These are phyloP conservation scores for Suillus clintonianus DNA, from an alignment of 768 basidiomycete genomes.

Conservation along the genomic window DNA sequence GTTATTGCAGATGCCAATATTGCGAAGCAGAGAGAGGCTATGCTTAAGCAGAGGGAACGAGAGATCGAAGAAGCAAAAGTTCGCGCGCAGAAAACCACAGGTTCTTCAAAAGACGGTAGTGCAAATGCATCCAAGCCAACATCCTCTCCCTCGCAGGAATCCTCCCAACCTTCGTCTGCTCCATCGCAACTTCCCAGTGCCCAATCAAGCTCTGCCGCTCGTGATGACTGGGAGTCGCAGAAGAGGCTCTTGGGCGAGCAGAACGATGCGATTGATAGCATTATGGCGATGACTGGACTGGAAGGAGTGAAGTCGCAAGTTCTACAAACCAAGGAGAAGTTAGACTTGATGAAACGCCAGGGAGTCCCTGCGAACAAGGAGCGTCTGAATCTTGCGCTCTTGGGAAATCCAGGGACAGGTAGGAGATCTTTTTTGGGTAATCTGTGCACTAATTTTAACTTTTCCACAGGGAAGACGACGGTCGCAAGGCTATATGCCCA, in stretches of 20 bases:
- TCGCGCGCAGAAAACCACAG: not conserved
- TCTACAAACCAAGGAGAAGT: conserved; percentile 51
- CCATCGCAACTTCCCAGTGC: not conserved
- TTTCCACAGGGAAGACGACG: conserved; percentile 56
- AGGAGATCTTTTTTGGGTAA: conserved; percentile 7
- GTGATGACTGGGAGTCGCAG: conserved; percentile 49
- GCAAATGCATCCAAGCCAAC: not conserved
- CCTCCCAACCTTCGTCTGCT: not conserved
- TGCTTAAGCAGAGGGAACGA: conserved; percentile 40
- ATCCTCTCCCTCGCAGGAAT: not conserved
- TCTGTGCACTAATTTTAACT: not conserved
- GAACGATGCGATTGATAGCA: conserved; percentile 50
- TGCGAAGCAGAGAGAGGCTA: conserved; percentile 33
- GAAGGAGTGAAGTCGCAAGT: conserved; percentile 58
- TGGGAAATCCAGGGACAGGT: conserved; percentile 75
- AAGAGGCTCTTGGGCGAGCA: conserved; percentile 51
- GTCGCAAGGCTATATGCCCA: conserved; percentile 62
- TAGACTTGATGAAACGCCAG: conserved; percentile 51
- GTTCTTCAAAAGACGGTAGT: not conserved
- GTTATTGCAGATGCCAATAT: conserved; percentile 33
- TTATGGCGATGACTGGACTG: conserved; percentile 64
- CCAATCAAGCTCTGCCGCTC: not conserved
- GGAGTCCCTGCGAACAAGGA: conserved; percentile 46
- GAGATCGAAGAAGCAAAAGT: conserved; percentile 38
- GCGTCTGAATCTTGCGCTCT: conserved; percentile 56